Conservation (phyloP, 345 rosid species). For the Populus pruinosa region DNA sequence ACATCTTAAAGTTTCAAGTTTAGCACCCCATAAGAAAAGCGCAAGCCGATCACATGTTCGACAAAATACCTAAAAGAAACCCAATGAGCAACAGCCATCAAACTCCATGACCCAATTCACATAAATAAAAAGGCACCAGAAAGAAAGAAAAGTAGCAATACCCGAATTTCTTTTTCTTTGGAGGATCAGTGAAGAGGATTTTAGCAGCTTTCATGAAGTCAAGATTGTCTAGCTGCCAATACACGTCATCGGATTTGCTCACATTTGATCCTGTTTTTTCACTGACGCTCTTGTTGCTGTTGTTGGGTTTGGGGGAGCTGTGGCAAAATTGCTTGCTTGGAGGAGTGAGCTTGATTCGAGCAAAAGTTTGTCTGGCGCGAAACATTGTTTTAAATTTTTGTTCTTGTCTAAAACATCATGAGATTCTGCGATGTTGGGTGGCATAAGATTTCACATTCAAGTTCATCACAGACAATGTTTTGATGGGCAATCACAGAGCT, state of each 20-base stretch:
- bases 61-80: conserved; percentile 29
- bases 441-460: background rate
- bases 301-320: conserved; percentile 10
- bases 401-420: background rate
- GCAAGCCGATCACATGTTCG: conserved; percentile 16
- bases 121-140: background rate
- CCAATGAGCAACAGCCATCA: background rate
- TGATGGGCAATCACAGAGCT: background rate
- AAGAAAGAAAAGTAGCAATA: conserved; percentile 22
- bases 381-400: conserved; percentile 34
- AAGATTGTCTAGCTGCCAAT: conserved; percentile 63
- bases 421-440: background rate
- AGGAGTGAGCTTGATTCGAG: conserved; percentile 14
- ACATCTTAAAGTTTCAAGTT: no score
- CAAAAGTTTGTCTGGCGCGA: conserved; percentile 37
- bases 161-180: conserved; percentile 77
- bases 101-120: background rate
- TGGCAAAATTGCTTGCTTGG: conserved; percentile 31
- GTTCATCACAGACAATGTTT: background rate
- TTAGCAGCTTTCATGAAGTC: conserved; percentile 75
- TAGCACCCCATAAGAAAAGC: background rate
- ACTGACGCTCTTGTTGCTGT: conserved; percentile 19
- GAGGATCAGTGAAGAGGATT: conserved; percentile 64
- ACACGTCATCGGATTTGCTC: conserved; percentile 49
- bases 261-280: conserved; percentile 41